These are phyloP conservation scores for Trichoderma arundinaceum DNA, from an alignment of 2,329 filamentous ascomycete genomes.

Conservation along the genomic window DNA sequence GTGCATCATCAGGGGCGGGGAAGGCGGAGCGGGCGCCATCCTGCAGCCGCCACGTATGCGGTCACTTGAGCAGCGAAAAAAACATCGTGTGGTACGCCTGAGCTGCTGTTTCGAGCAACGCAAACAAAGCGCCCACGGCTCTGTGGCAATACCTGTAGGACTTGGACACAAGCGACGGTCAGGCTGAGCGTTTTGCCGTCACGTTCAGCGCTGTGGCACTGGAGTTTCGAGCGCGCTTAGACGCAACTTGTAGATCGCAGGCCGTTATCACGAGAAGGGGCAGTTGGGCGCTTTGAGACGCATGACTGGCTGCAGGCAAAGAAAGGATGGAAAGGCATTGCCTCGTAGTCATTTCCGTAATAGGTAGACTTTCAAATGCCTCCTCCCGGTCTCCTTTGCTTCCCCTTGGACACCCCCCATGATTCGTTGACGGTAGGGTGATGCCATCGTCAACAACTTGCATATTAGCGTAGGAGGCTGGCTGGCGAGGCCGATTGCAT, in stretches of 20 bases:
- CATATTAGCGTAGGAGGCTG: constrained; percentile 2
- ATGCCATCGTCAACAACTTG: constrained; percentile 13
- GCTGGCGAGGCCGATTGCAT: not conserved
- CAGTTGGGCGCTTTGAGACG: too few species aligned
- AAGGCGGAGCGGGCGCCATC: constrained; percentile 30
- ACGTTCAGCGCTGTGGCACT: too few species aligned
- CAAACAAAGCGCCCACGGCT: constrained; percentile 8
- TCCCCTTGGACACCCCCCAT: not conserved
- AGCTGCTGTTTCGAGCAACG: constrained; percentile 23
- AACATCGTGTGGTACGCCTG: constrained; percentile 19
- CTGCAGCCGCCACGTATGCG: constrained; percentile 34
- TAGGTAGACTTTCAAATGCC: too few species aligned
- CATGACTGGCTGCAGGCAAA: too few species aligned
- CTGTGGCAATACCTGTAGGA: too few species aligned
- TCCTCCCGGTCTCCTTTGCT: too few species aligned
- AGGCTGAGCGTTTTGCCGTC: not conserved
- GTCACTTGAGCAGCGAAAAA: constrained; percentile 33
- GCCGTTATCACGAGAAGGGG: too few species aligned
- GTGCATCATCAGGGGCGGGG: constrained; percentile 24
- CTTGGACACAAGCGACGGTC: not conserved
- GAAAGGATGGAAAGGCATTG: too few species aligned
- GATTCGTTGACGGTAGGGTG: not conserved
- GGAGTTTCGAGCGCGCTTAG: too few species aligned
- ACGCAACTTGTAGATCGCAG: too few species aligned
- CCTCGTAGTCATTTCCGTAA: too few species aligned